Conservation (phyloP, 768 basidiomycete genomes). For the Tulasnella sp. region DNA sequence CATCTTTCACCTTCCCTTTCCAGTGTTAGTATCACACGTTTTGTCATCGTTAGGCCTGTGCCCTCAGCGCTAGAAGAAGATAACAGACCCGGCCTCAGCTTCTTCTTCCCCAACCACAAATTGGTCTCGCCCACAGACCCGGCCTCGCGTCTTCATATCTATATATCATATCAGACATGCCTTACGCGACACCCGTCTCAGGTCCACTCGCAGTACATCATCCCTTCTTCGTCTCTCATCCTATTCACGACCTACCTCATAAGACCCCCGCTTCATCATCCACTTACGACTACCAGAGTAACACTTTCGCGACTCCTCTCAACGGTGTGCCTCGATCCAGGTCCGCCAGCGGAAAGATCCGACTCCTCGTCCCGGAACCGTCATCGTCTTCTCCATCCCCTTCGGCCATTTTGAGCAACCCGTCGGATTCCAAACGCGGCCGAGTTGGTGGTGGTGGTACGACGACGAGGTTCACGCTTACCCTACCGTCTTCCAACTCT, state of each 20-base stretch:
- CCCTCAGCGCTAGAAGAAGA: background rate
- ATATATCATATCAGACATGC: background rate
- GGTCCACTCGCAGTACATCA: background rate
- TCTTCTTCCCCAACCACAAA: background rate
- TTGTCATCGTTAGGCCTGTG: background rate
- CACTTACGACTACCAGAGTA: background rate
- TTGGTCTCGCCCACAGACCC: background rate
- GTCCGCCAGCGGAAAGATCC: background rate
- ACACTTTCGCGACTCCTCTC: background rate
- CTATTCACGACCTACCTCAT: background rate
- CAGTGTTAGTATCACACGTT: too few relatives aligned
- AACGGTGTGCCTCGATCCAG: background rate
- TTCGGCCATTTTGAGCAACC: background rate
- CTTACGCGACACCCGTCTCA: slow-evolving; percentile 4
- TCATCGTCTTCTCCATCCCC: background rate
- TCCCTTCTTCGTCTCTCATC: background rate
- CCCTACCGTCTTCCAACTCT: background rate
- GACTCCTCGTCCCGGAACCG: background rate
- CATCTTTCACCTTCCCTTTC: too few relatives aligned
- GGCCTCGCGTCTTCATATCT: background rate
- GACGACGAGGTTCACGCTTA: background rate
- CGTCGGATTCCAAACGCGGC: background rate
- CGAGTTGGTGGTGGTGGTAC: background rate
- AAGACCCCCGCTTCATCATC: background rate
- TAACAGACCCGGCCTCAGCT: background rate